Evolutionary conservation across 169 alveolate species (phyloP).

Genomic region (Plasmodium cynomolgi): DNA sequence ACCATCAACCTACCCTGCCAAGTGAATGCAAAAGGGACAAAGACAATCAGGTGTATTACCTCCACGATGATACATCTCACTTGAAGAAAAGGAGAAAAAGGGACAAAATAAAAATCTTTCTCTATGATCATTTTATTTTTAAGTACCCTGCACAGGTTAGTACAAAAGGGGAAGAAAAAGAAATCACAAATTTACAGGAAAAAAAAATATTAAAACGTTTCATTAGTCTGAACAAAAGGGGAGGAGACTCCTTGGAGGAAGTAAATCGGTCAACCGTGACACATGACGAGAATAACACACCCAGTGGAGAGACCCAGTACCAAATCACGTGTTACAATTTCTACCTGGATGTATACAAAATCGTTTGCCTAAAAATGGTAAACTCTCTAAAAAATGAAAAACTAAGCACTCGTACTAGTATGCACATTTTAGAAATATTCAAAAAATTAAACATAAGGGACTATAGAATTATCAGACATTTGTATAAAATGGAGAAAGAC

Average conservation of each 20-base stretch:
- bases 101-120: conserved; percentile 35
- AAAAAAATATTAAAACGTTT: conserved; percentile 1
- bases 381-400: conserved; percentile 9
- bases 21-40: neutral
- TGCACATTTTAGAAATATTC: conserved; percentile 38
- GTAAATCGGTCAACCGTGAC: neutral
- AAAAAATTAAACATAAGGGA: conserved; percentile 67
- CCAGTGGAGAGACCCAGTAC: neutral
- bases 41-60: conserved; percentile 9
- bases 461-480: conserved; percentile 44
- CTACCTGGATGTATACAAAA: conserved; percentile 54
- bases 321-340: conserved; percentile 34
- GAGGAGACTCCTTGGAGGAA: neutral
- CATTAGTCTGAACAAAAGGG: conserved; percentile 1
- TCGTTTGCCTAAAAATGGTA: conserved; percentile 37
- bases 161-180: neutral
- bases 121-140: conserved; percentile 45
- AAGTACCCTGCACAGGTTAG: conserved; percentile 37
- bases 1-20: neutral
- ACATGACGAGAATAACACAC: neutral
- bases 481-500: conserved; percentile 39
- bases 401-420: neutral
- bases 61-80: conserved; percentile 37
- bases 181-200: neutral
- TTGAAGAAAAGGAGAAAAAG: conserved; percentile 51